Evolutionary conservation across 352 stramenopile species (phyloP).

Genomic region (Phytophthora sansomeana): DNA sequence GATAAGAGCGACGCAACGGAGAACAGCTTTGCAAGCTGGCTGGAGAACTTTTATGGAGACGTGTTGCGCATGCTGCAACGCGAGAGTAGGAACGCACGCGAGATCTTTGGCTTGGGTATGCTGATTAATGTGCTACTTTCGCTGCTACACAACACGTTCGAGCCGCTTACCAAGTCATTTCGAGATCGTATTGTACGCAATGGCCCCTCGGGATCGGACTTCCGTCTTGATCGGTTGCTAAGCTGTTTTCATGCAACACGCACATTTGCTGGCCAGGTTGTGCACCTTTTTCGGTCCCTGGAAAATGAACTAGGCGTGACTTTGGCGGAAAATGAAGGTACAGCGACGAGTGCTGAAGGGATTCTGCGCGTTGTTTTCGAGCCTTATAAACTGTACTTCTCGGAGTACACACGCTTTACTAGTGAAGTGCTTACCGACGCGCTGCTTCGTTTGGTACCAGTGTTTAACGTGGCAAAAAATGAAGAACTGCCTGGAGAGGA

Average conservation of each 20-base stretch:
- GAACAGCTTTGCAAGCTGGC: constrained; percentile 45
- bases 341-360: constrained; percentile 8
- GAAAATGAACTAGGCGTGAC: constrained; percentile 33
- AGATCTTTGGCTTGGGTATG: constrained; percentile 56
- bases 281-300: constrained; percentile 52
- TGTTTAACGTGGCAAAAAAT: constrained; percentile 32
- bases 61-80: constrained; percentile 64
- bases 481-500: constrained; percentile 13
- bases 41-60: constrained; percentile 66
- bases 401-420: constrained; percentile 55
- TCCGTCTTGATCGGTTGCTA: constrained; percentile 45
- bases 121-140: constrained; percentile 43
- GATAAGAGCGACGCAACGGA: constrained; percentile 16
- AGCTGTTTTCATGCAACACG: constrained; percentile 54
- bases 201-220: constrained; percentile 27
- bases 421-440: constrained; percentile 49
- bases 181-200: constrained; percentile 51
- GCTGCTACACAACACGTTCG: constrained; percentile 62
- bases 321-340: constrained; percentile 15
- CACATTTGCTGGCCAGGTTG: constrained; percentile 51
- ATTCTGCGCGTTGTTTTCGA: constrained; percentile 51
- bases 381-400: constrained; percentile 65
- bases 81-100: constrained; percentile 48
- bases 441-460: constrained; percentile 51
- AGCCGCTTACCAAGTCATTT: constrained; percentile 58